Conservation (phyloP, 768 basidiomycete species). For the Agaricus subrufescens region DNA sequence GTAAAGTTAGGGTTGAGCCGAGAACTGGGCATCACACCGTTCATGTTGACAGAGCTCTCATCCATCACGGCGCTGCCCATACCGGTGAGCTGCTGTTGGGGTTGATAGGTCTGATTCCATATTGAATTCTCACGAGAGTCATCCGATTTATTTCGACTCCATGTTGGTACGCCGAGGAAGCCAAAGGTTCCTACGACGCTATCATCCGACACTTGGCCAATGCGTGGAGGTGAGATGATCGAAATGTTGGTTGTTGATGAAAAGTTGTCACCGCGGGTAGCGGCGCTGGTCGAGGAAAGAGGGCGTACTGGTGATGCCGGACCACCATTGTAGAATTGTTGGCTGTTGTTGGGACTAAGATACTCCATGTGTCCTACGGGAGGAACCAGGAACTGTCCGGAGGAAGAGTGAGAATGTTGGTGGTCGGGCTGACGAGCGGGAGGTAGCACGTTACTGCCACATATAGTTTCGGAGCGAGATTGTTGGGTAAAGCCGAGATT, state of each 20-base stretch:
- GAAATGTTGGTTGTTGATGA: background rate
- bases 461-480: slow-evolving; percentile 5
- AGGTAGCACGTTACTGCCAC: slow-evolving; percentile 1
- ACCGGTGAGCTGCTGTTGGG: slow-evolving; percentile 21
- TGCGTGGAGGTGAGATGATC: slow-evolving; percentile 1
- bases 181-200: slow-evolving; percentile 1
- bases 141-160: slow-evolving; percentile 58
- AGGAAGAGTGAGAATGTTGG: slow-evolving; percentile 8
- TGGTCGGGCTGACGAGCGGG: background rate
- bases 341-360: slow-evolving; percentile 13
- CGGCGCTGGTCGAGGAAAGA: slow-evolving; percentile 3
- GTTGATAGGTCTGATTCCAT: slow-evolving; percentile 37
- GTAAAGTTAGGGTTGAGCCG: slow-evolving; percentile 17
- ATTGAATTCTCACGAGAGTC: slow-evolving; percentile 49
- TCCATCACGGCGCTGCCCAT: slow-evolving; percentile 12
- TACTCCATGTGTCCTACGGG: slow-evolving; percentile 13
- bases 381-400: slow-evolving; percentile 13
- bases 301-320: slow-evolving; percentile 1
- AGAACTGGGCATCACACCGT: slow-evolving; percentile 30
- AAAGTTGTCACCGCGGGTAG: background rate
- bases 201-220: slow-evolving; percentile 6
- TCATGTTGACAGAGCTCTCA: slow-evolving; percentile 30
- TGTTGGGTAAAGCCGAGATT: background rate
- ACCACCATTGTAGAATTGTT: slow-evolving; percentile 3
- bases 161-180: slow-evolving; percentile 19